Percentiles rank a stretch among this genome's conserved stretches.
Conservation (phyloP, 169 alveolate genomes). For the Cryptosporidium viatorum region DNA sequence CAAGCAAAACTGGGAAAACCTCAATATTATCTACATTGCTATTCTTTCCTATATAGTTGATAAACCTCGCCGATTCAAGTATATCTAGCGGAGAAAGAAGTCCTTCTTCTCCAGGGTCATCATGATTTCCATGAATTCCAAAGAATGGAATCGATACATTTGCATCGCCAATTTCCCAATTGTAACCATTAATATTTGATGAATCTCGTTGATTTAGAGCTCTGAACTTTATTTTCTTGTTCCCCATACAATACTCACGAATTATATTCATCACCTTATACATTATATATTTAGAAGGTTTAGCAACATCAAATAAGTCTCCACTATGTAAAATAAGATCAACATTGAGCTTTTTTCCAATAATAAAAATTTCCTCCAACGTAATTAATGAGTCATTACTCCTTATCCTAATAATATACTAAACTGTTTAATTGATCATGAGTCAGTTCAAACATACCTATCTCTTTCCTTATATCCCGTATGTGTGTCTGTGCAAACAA, state of each 20-base stretch:
- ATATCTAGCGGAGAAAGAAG: constrained; percentile 79
- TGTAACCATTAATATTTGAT: constrained; percentile 6
- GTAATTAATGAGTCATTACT: constrained; percentile 92
- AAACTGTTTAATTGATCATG: constrained; percentile 33
- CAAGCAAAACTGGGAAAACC: constrained; percentile 89
- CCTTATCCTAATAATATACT: constrained; percentile 75
- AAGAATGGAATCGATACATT: constrained; percentile 58
- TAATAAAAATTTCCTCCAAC: constrained; percentile 92
- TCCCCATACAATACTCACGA: constrained; percentile 84
- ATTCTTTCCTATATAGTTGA: constrained; percentile 93
- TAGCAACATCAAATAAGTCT: constrained; percentile 94
- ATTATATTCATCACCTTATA: constrained; percentile 83
- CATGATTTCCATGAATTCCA: constrained; percentile 84
- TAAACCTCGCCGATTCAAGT: constrained; percentile 84
- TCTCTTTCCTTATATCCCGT: constrained; percentile 94
- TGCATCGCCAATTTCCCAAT: constrained; percentile 59
- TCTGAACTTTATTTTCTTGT: constrained; percentile 71
- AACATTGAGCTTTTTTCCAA: constrained; percentile 87
- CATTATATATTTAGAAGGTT: constrained; percentile 90
- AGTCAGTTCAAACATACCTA: constrained; percentile 71
- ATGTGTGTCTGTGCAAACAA: constrained; percentile 95
- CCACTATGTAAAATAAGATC: constrained; percentile 95
- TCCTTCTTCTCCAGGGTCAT: constrained; percentile 82
- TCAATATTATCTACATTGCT: constrained; percentile 86
- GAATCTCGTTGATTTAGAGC: not conserved